Percentiles rank a stretch among this genome's conserved stretches.
Conservation (phyloP, 805 yeast genomes). For the Lipomyces sp. region DNA sequence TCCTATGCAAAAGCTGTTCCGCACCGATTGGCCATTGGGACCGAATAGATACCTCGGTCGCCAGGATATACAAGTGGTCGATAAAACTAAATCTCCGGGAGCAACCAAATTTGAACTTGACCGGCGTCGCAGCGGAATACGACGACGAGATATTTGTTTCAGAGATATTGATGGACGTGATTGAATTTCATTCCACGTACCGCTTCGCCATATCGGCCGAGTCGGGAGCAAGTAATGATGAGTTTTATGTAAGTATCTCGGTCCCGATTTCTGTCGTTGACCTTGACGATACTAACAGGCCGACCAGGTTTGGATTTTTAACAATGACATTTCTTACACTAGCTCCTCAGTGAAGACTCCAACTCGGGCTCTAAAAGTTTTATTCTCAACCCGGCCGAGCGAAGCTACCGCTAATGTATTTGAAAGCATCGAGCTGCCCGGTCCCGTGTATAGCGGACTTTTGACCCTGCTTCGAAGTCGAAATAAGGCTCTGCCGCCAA, state of each 20-base stretch:
- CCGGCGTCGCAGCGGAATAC: background rate
- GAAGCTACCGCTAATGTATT: slow-evolving; percentile 20
- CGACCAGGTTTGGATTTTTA: slow-evolving; percentile 50
- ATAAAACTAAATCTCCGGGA: slow-evolving; percentile 35
- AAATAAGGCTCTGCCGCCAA: slow-evolving; percentile 41
- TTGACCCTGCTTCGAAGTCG: slow-evolving; percentile 32
- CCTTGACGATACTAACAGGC: background rate
- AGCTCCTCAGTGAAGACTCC: slow-evolving; percentile 28
- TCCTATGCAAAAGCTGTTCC: background rate
- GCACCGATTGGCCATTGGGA: background rate
- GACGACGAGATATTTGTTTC: slow-evolving; percentile 14
- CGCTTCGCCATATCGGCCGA: slow-evolving; percentile 35
- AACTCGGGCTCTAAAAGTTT: slow-evolving; percentile 44
- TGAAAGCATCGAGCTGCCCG: slow-evolving; percentile 41
- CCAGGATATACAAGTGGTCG: slow-evolving; percentile 57
- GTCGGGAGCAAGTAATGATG: background rate
- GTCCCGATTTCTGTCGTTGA: background rate
- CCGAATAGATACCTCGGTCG: background rate
- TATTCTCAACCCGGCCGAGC: slow-evolving; percentile 38
- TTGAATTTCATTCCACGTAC: slow-evolving; percentile 45
- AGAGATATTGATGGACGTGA: slow-evolving; percentile 43
- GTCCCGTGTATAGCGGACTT: slow-evolving; percentile 37
- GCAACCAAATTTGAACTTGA: too few relatives aligned
- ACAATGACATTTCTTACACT: slow-evolving; percentile 40
- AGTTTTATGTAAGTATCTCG: slow-evolving; percentile 10